A percentile compares a stretch with the other conserved stretches of the same genome.
Evolutionary conservation across 345 rosid species (phyloP).

Genomic region (Punica granatum): DNA sequence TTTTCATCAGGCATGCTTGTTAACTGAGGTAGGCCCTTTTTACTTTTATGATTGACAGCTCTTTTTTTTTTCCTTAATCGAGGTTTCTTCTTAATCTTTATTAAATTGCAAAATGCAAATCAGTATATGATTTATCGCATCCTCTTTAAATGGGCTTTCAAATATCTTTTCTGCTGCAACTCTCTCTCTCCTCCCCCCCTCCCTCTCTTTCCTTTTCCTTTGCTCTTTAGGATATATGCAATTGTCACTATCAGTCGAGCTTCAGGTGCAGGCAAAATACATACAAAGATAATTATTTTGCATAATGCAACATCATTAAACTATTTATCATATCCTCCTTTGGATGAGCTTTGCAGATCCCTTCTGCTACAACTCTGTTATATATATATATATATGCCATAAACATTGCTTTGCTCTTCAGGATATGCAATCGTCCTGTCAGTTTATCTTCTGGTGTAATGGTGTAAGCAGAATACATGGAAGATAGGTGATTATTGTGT

Average conservation of each 20-base stretch:
- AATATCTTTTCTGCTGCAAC: not conserved
- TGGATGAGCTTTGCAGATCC: too few relatives aligned
- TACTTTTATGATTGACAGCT: not conserved
- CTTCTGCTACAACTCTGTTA: too few relatives aligned
- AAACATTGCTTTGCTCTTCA: too few relatives aligned
- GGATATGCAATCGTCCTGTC: too few relatives aligned
- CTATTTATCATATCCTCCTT: too few relatives aligned
- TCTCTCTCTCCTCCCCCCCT: not conserved
- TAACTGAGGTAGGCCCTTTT: conserved; percentile 53
- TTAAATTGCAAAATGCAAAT: not conserved
- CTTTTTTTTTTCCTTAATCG: conserved; percentile 2
- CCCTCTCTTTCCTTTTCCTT: not conserved
- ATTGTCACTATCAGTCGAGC: not conserved
- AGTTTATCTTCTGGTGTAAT: not conserved
- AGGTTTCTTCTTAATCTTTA: not conserved
- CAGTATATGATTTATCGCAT: not conserved
- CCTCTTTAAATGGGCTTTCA: not conserved
- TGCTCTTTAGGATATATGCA: not conserved
- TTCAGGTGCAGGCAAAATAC: not conserved
- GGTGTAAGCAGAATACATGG: too few relatives aligned
- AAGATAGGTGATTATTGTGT: not conserved
- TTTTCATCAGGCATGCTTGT: conserved; percentile 79
- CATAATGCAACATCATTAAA: not conserved
- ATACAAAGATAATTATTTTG: not conserved
- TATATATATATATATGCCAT: too few relatives aligned